Evolutionary conservation across 768 basidiomycete genomes (phyloP).

Genomic region (Amyloporia xantha): DNA sequence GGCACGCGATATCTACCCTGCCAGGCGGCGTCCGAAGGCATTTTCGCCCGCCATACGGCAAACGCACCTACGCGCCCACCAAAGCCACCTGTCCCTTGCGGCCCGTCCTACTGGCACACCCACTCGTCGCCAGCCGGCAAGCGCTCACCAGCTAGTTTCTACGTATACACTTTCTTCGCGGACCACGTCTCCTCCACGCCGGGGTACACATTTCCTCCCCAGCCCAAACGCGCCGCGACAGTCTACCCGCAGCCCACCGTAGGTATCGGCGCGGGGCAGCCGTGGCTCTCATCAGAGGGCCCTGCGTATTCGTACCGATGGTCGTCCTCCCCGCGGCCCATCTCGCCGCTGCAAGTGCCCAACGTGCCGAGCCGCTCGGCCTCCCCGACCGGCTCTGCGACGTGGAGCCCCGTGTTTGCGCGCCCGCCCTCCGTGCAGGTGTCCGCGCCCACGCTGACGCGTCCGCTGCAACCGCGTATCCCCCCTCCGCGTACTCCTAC

Average conservation of each 20-base stretch:
- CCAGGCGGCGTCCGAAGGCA: slow-evolving; percentile 44
- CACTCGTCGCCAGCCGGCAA: slow-evolving; percentile 9
- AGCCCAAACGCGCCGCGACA: slow-evolving; percentile 6
- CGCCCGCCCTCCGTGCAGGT: slow-evolving; percentile 7
- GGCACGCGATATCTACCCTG: slow-evolving; percentile 60
- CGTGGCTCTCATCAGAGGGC: slow-evolving; percentile 6
- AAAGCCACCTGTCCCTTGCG: slow-evolving; percentile 16
- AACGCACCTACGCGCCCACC: slow-evolving; percentile 24
- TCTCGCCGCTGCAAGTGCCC: slow-evolving; percentile 1
- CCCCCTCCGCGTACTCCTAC: no score
- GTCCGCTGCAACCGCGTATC: slow-evolving; percentile 10
- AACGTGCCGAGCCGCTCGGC: slow-evolving; percentile 1
- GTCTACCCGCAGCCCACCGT: no score
- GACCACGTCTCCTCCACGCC: slow-evolving; percentile 27
- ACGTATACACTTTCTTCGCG: slow-evolving; percentile 35
- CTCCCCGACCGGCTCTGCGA: neutral
- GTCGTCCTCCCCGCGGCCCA: slow-evolving; percentile 13
- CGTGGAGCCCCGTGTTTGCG: slow-evolving; percentile 9
- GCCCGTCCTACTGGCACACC: slow-evolving; percentile 23
- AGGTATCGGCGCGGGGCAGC: neutral
- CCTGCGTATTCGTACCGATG: slow-evolving; percentile 13
- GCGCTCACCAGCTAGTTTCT: slow-evolving; percentile 9
- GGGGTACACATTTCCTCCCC: slow-evolving; percentile 31
- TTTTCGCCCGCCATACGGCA: slow-evolving; percentile 36
- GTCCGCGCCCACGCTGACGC: slow-evolving; percentile 2